Evolutionary conservation across 257 asterid genomes (phyloP).

Genomic region (Perilla frutescens): DNA sequence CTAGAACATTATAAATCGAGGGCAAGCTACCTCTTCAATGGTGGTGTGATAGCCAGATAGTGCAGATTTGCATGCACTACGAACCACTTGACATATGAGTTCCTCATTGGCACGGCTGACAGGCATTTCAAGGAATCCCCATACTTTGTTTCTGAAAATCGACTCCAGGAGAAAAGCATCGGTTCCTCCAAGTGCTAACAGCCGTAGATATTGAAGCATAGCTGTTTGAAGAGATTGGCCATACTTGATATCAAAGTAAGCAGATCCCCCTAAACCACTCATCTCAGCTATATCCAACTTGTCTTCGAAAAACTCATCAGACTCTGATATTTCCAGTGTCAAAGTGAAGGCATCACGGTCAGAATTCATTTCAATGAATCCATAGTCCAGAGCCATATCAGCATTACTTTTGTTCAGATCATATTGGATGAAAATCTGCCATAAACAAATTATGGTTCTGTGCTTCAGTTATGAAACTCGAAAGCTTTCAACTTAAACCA

Average conservation of each 20-base stretch:
- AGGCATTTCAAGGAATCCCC: constrained; percentile 85
- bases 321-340: constrained; percentile 77
- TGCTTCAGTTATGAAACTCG: neutral
- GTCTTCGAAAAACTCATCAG: constrained; percentile 70
- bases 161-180: constrained; percentile 92
- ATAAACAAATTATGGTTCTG: constrained; percentile 27
- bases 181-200: constrained; percentile 79
- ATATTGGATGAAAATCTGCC: constrained; percentile 84
- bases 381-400: constrained; percentile 95
- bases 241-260: constrained; percentile 77
- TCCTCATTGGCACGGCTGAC: constrained; percentile 87
- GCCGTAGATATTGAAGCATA: constrained; percentile 81
- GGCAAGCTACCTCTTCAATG: constrained; percentile 71
- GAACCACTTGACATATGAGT: constrained; percentile 76
- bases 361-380: constrained; percentile 68
- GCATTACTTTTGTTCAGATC: constrained; percentile 91
- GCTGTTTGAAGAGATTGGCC: constrained; percentile 73
- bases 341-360: constrained; percentile 84
- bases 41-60: constrained; percentile 83
- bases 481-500: neutral
- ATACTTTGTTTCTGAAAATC: constrained; percentile 67
- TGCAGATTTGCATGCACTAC: constrained; percentile 74
- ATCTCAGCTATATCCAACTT: constrained; percentile 87
- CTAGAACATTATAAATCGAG: neutral
- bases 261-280: constrained; percentile 70